Percentiles rank a stretch among this genome's conserved stretches.
Conservation (phyloP, 2,329 filamentous ascomycete genomes). For the Ceratocystis harringtonii region DNA sequence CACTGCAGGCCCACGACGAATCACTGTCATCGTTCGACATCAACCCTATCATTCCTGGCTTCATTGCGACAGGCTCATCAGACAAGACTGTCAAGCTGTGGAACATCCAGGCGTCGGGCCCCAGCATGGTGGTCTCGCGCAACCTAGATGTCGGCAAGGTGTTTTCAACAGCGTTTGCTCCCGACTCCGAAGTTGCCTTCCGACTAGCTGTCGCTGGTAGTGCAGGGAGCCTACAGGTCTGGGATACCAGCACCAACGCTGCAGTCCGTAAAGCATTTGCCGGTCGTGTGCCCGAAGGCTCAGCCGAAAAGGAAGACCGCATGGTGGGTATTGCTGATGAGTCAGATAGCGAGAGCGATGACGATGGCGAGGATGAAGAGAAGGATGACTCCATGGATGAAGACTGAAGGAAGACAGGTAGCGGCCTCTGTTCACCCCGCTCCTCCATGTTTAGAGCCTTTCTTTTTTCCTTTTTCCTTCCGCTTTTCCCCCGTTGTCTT, state of each 20-base stretch:
- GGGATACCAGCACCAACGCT: constrained; percentile 90
- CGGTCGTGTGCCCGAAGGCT: constrained; percentile 42
- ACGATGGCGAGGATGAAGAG: constrained; percentile 34
- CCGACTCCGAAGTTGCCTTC: constrained; percentile 82
- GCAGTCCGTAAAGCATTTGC: constrained; percentile 77
- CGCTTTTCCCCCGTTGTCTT: neutral
- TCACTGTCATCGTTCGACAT: constrained; percentile 85
- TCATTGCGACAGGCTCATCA: constrained; percentile 81
- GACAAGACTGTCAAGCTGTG: constrained; percentile 95
- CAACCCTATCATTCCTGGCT: constrained; percentile 79
- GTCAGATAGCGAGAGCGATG: constrained; percentile 51
- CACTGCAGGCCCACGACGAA: constrained; percentile 86
- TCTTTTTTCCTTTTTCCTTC: neutral
- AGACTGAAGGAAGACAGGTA: constrained; percentile 26
- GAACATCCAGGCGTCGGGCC: constrained; percentile 70
- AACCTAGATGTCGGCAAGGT: constrained; percentile 91
- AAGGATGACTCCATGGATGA: constrained; percentile 43
- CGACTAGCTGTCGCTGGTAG: constrained; percentile 85
- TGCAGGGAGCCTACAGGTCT: constrained; percentile 82
- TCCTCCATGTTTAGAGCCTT: neutral
- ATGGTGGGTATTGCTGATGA: constrained; percentile 58
- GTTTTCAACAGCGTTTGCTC: constrained; percentile 80
- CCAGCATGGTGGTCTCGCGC: constrained; percentile 78
- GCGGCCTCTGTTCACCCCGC: neutral
- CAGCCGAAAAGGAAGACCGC: constrained; percentile 53